Percentiles rank a stretch among this genome's conserved stretches.
Conservation (phyloP, 2,329 filamentous ascomycete species). For the Colletotrichum siamense region DNA sequence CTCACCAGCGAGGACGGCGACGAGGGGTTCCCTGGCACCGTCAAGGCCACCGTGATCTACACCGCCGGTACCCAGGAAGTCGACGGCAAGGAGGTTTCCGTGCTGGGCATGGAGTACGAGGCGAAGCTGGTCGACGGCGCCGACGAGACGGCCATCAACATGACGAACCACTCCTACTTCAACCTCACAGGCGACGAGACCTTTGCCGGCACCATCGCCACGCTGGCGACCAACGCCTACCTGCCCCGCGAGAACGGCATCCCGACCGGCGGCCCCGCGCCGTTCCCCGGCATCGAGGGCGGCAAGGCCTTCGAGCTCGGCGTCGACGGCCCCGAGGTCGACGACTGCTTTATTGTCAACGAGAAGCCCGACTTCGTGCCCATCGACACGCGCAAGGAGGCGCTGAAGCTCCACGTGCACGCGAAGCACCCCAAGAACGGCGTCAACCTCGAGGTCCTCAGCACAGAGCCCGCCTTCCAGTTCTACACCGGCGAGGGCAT, state of each 20-base stretch:
- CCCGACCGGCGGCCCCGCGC: conserved; percentile 70
- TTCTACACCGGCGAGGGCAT: conserved; percentile 94
- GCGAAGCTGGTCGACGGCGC: conserved; percentile 75
- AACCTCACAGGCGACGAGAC: conserved; percentile 62
- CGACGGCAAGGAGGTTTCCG: conserved; percentile 67
- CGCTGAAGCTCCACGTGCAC: conserved; percentile 71
- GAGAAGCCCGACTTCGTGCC: conserved; percentile 63
- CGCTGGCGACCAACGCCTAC: conserved; percentile 68
- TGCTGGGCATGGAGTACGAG: conserved; percentile 89
- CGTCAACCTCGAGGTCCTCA: conserved; percentile 84
- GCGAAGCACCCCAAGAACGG: conserved; percentile 77
- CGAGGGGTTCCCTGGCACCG: conserved; percentile 87
- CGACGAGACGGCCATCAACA: conserved; percentile 89
- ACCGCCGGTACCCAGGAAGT: conserved; percentile 72
- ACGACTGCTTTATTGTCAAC: conserved; percentile 89
- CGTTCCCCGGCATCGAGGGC: conserved; percentile 70
- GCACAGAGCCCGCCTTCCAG: conserved; percentile 95
- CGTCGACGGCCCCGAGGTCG: conserved; percentile 75
- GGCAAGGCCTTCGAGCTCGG: conserved; percentile 75
- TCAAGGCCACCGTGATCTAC: conserved; percentile 81
- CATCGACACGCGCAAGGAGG: conserved; percentile 67
- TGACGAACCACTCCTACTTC: conserved; percentile 94
- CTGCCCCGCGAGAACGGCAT: conserved; percentile 81
- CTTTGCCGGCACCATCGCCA: conserved; percentile 67
- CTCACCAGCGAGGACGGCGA: conserved; percentile 80